Conservation (phyloP, 2,329 filamentous ascomycete species). For the Dactylellina leptospora region DNA sequence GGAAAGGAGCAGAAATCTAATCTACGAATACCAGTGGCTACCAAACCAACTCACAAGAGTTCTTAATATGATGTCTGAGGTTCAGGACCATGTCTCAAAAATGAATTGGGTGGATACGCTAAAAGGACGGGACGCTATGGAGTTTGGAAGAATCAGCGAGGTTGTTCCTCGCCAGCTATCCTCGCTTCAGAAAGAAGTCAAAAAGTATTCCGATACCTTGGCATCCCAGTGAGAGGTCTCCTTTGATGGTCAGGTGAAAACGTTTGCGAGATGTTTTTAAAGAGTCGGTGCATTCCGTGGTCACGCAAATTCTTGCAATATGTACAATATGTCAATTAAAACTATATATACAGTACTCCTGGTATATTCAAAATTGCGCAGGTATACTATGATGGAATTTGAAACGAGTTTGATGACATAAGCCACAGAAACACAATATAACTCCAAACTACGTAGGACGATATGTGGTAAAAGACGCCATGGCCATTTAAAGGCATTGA, state of each 20-base stretch:
- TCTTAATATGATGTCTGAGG: conserved; percentile 72
- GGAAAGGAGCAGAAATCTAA: background rate
- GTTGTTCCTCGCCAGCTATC: conserved; percentile 71
- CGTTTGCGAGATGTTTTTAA: background rate
- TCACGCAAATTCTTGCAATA: background rate
- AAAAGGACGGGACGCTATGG: conserved; percentile 55
- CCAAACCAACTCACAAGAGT: conserved; percentile 82
- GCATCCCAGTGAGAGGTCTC: conserved; percentile 33
- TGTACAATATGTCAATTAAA: conserved; percentile 10
- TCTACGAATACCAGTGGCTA: conserved; percentile 67
- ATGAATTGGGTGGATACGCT: conserved; percentile 12
- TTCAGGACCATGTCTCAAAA: conserved; percentile 66
- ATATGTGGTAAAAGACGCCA: background rate
- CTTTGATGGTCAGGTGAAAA: background rate
- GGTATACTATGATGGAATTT: too few relatives aligned
- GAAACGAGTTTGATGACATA: background rate
- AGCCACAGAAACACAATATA: too few relatives aligned
- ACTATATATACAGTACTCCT: conserved; percentile 4
- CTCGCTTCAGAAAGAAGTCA: conserved; percentile 76
- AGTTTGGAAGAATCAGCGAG: conserved; percentile 72
- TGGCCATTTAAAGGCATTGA: conserved; percentile 4
- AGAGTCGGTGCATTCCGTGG: too few relatives aligned
- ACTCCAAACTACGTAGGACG: background rate
- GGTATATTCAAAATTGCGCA: too few relatives aligned
- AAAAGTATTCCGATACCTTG: conserved; percentile 70